Evolutionary conservation across 108 stramenopile species (phyloP).

Genomic region (Cyclotella cryptica): DNA sequence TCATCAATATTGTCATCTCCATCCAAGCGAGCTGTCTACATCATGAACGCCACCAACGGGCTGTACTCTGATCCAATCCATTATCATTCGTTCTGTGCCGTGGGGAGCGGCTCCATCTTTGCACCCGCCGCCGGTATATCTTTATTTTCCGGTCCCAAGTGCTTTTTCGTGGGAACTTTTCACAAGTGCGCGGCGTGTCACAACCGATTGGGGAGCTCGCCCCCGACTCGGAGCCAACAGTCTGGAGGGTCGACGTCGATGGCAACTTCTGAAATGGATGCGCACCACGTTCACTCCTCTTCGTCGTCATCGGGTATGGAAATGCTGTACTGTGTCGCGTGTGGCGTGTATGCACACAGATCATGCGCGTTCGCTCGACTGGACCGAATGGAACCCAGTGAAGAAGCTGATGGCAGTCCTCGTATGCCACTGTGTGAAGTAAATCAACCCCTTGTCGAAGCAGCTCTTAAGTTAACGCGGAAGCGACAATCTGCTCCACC

Average conservation of each 20-base stretch:
- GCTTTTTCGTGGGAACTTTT: slow-evolving; percentile 56
- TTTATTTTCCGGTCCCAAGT: slow-evolving; percentile 36
- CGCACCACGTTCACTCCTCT: not conserved
- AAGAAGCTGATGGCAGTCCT: not conserved
- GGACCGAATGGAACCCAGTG: not conserved
- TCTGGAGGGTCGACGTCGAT: not conserved
- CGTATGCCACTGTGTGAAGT: slow-evolving; percentile 25
- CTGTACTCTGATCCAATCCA: slow-evolving; percentile 64
- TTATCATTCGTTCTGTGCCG: slow-evolving; percentile 71
- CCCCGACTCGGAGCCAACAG: not conserved
- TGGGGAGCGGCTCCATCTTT: slow-evolving; percentile 10
- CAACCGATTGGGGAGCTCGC: slow-evolving; percentile 44
- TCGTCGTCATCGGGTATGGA: slow-evolving; percentile 12
- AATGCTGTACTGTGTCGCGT: slow-evolving; percentile 72
- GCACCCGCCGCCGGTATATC: slow-evolving; percentile 25
- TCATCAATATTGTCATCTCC: slow-evolving; percentile 4
- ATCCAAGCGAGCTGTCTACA: slow-evolving; percentile 32
- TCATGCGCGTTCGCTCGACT: slow-evolving; percentile 59
- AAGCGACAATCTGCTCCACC: not conserved
- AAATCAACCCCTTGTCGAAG: slow-evolving; percentile 30
- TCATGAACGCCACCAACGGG: slow-evolving; percentile 39
- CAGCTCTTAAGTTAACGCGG: slow-evolving; percentile 4
- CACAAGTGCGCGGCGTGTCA: slow-evolving; percentile 66
- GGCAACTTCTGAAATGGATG: slow-evolving; percentile 4
- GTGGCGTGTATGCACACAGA: slow-evolving; percentile 78